Evolutionary conservation across 2,329 filamentous ascomycete species (phyloP).

Genomic region (Penicillium sp.): DNA sequence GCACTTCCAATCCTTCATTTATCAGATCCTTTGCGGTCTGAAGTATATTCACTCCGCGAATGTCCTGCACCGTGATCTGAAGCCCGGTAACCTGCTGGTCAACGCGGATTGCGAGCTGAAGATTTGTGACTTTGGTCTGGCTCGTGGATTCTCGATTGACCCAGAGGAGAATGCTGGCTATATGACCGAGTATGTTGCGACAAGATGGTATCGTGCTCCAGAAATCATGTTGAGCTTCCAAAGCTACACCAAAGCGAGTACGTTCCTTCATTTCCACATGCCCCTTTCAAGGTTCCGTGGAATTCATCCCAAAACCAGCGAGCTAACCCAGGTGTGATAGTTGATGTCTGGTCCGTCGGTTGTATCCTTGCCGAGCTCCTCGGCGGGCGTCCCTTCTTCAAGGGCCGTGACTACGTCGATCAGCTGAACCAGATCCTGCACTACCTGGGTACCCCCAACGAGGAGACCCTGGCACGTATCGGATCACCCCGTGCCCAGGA

Average conservation of each 20-base stretch:
- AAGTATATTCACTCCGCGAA: slow-evolving; percentile 99
- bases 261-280: too few species aligned
- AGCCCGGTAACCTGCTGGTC: slow-evolving; percentile 94
- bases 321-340: slow-evolving; percentile 48
- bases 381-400: slow-evolving; percentile 97
- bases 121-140: slow-evolving; percentile 97
- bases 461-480: slow-evolving; percentile 90
- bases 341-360: slow-evolving; percentile 98
- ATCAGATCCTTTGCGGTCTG: slow-evolving; percentile 97
- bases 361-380: slow-evolving; percentile 96
- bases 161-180: slow-evolving; percentile 98
- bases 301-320: too few species aligned
- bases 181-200: slow-evolving; percentile 99
- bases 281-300: too few species aligned
- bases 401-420: slow-evolving; percentile 98
- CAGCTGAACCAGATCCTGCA: slow-evolving; percentile 99
- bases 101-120: slow-evolving; percentile 99
- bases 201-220: slow-evolving; percentile 96
- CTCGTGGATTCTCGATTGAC: slow-evolving; percentile 93
- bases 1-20: slow-evolving; percentile 99
- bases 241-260: slow-evolving; percentile 99
- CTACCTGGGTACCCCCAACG: slow-evolving; percentile 94
- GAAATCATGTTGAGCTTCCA: slow-evolving; percentile 99
- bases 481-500: slow-evolving; percentile 95
- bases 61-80: slow-evolving; percentile 93